A percentile compares a stretch with the other conserved stretches of the same genome.
These are phyloP conservation scores for Alternaria solani DNA, from an alignment of 2,329 filamentous ascomycete genomes.

Conservation along the genomic window DNA sequence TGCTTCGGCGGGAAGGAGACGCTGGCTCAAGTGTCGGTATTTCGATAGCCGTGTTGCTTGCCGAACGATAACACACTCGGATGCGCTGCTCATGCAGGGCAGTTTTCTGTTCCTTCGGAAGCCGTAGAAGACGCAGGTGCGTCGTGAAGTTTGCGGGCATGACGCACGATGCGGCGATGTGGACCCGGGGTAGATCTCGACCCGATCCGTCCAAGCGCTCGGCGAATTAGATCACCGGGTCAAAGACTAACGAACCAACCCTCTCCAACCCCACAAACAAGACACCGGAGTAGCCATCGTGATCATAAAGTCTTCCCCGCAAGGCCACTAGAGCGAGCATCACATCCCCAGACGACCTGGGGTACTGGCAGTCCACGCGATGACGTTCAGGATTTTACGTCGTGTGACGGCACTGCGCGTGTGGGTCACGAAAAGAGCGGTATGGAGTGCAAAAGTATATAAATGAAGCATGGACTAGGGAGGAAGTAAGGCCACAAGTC, in stretches of 20 bases:
- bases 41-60: neutral
- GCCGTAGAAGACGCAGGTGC: neutral
- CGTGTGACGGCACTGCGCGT: neutral
- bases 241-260: neutral
- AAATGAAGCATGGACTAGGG: neutral
- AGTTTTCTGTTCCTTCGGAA: neutral
- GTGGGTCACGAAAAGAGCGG: neutral
- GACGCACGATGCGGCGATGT: constrained; percentile 6
- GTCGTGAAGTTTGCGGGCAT: neutral
- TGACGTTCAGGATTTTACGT: neutral
- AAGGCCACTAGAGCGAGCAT: neutral
- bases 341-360: neutral
- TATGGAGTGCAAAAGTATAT: neutral
- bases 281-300: neutral
- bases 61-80: rapidly evolving
- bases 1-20: too few relatives aligned
- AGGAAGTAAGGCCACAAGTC: neutral
- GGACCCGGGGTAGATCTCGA: constrained; percentile 2
- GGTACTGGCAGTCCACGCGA: neutral
- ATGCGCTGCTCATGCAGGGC: neutral
- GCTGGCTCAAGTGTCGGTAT: too few relatives aligned
- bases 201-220: neutral
- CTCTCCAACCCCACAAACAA: constrained; percentile 7
- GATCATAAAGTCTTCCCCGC: neutral
- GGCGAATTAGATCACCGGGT: constrained; percentile 4